Conservation (phyloP, 2,329 filamentous ascomycete species). For the Clarireedia monteithiana region DNA sequence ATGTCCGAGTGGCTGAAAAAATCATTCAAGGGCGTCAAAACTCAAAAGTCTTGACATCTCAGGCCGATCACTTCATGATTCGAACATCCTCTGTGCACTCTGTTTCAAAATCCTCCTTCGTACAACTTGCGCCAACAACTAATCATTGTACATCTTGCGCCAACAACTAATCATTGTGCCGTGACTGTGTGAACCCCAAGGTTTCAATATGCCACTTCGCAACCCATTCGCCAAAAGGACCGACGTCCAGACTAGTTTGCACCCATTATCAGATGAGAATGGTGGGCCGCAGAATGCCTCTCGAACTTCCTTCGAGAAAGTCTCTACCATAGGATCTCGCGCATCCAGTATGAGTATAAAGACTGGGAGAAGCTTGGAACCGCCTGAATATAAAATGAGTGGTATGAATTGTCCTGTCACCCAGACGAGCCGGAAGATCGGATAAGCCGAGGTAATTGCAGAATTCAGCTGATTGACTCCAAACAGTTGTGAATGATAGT, state of each 20-base stretch:
- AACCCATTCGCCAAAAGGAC: constrained; percentile 62
- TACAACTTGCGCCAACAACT: constrained; percentile 1
- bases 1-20: constrained; percentile 8
- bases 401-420: constrained; percentile 43
- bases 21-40: neutral
- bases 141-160: constrained; percentile 2
- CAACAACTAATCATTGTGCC: constrained; percentile 4
- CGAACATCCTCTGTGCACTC: neutral
- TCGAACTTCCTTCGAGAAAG: constrained; percentile 49
- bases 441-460: neutral
- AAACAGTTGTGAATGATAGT: constrained; percentile 85
- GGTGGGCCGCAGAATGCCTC: constrained; percentile 26
- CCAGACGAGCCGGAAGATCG: neutral
- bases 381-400: constrained; percentile 71
- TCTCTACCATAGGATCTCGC: constrained; percentile 55
- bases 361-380: constrained; percentile 53
- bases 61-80: neutral
- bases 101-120: neutral
- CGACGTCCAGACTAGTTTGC: constrained; percentile 26
- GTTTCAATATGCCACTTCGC: constrained; percentile 31
- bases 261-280: constrained; percentile 42
- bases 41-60: neutral
- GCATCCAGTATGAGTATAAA: constrained; percentile 54
- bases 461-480: constrained; percentile 10
- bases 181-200: neutral